Evolutionary conservation across 2,329 filamentous ascomycete genomes (phyloP).

Genomic region (Mycogone perniciosa): DNA sequence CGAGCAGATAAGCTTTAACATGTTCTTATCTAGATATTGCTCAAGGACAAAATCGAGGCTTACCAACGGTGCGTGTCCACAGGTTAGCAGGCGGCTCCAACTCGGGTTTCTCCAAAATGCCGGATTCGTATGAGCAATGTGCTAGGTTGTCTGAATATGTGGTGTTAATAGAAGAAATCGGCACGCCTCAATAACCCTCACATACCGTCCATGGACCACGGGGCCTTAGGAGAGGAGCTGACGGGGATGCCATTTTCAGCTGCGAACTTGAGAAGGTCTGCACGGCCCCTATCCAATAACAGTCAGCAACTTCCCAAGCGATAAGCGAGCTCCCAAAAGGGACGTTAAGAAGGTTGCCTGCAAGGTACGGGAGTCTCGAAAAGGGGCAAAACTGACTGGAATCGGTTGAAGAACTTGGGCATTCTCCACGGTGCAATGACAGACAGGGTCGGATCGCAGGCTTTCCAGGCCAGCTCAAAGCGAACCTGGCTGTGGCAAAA

Average conservation of each 20-base stretch:
- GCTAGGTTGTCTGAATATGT: constrained; percentile 8
- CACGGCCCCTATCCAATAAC: constrained; percentile 42
- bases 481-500: not conserved
- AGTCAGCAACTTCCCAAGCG: not conserved
- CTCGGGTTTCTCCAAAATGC: constrained; percentile 55
- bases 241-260: constrained; percentile 62
- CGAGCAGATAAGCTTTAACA: not conserved
- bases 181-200: not conserved
- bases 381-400: constrained; percentile 30
- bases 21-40: not conserved
- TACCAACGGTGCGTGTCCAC: constrained; percentile 55
- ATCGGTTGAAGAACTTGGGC: constrained; percentile 61
- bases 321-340: no score
- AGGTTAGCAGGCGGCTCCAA: constrained; percentile 59
- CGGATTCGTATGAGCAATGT: constrained; percentile 68
- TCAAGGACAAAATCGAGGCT: not conserved
- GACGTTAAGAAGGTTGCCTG: no score
- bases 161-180: no score
- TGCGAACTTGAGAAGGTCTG: constrained; percentile 68
- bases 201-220: constrained; percentile 50
- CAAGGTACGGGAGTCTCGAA: not conserved
- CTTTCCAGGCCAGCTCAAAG: constrained; percentile 30
- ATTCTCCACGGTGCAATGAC: constrained; percentile 67
- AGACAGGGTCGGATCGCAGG: constrained; percentile 55
- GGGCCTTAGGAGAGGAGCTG: constrained; percentile 62